phyloP scores from a whole-genome alignment of 2,329 filamentous ascomycete genomes.

The Xylariaceae sp. region DNA sequence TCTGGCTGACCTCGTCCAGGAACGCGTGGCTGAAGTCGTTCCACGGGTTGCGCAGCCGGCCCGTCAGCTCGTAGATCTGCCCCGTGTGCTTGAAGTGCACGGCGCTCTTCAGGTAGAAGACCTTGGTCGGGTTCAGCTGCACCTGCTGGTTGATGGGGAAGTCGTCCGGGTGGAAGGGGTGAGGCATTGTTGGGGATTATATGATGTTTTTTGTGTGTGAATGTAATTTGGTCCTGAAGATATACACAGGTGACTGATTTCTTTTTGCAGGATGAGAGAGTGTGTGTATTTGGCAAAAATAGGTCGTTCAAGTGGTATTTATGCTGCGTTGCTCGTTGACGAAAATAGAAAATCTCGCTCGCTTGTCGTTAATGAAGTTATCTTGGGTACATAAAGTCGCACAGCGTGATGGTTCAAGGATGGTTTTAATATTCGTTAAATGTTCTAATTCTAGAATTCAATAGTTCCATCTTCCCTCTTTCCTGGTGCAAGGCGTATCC shows the following conservation, averaged over 20 bases:
- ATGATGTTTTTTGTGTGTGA: not conserved
- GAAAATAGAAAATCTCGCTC: too few relatives aligned
- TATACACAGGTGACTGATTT: too few relatives aligned
- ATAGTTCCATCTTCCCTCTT: too few relatives aligned
- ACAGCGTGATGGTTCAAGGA: too few relatives aligned
- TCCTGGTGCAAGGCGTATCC: too few relatives aligned
- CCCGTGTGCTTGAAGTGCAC: conserved; percentile 32
- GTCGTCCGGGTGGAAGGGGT: conserved; percentile 32
- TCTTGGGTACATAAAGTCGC: too few relatives aligned
- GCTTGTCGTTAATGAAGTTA: too few relatives aligned
- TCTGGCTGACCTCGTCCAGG: conserved; percentile 23
- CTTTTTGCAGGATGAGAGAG: too few relatives aligned
- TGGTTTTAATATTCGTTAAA: too few relatives aligned
- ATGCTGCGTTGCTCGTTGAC: not conserved
- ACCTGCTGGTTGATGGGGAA: conserved; percentile 29
- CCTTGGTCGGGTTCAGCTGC: conserved; percentile 22
- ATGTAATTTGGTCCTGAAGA: not conserved
- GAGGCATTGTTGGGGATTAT: conserved; percentile 22
- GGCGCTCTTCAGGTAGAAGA: conserved; percentile 28
- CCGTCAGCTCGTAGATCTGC: conserved; percentile 27
- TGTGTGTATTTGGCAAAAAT: too few relatives aligned
- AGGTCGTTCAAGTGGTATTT: too few relatives aligned
- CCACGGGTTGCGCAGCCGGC: conserved; percentile 22
- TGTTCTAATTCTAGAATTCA: too few relatives aligned
- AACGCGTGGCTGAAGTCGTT: conserved; percentile 28